A percentile compares a stretch with the other conserved stretches of the same genome.
Evolutionary conservation across 2,329 filamentous ascomycete species (phyloP).

Genomic region (Colletotrichum tofieldiae): DNA sequence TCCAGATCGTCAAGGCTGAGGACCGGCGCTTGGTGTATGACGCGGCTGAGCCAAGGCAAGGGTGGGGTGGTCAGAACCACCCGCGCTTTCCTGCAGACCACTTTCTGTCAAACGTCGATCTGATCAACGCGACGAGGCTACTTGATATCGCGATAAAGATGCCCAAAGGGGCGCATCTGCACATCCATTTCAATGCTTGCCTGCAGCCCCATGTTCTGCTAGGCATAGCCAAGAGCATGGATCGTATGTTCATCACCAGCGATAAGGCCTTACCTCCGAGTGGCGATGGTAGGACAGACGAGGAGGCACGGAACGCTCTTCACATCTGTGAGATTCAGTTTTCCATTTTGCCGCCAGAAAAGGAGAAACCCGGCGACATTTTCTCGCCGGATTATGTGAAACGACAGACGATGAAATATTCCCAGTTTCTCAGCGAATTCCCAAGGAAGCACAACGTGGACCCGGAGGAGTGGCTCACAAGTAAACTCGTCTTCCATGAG

Average conservation of each 20-base stretch:
- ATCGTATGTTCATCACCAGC: slow-evolving; percentile 80
- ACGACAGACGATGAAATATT: slow-evolving; percentile 62
- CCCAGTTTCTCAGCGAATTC: slow-evolving; percentile 58
- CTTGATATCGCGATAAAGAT: slow-evolving; percentile 70
- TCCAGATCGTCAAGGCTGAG: slow-evolving; percentile 54
- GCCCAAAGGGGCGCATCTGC: slow-evolving; percentile 82
- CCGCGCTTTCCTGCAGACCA: slow-evolving; percentile 67
- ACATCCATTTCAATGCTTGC: slow-evolving; percentile 86
- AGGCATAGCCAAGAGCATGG: slow-evolving; percentile 66
- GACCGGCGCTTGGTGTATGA: slow-evolving; percentile 58
- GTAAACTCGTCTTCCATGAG: slow-evolving; percentile 75
- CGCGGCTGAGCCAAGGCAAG: slow-evolving; percentile 50
- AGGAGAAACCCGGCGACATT: slow-evolving; percentile 59
- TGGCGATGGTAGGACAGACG: background rate
- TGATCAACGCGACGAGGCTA: slow-evolving; percentile 71
- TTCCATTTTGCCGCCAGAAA: slow-evolving; percentile 55
- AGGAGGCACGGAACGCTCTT: slow-evolving; percentile 44
- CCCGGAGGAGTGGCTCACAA: slow-evolving; percentile 69
- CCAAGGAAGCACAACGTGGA: slow-evolving; percentile 47
- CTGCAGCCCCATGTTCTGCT: slow-evolving; percentile 74
- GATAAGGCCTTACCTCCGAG: slow-evolving; percentile 59
- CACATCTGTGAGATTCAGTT: slow-evolving; percentile 74
- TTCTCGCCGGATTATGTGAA: slow-evolving; percentile 65
- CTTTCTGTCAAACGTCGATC: slow-evolving; percentile 69
- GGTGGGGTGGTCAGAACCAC: slow-evolving; percentile 62